Percentiles rank a stretch among this genome's conserved stretches.
Conservation (phyloP, 306 rosid species). For the Cicer chorassanicum region DNA sequence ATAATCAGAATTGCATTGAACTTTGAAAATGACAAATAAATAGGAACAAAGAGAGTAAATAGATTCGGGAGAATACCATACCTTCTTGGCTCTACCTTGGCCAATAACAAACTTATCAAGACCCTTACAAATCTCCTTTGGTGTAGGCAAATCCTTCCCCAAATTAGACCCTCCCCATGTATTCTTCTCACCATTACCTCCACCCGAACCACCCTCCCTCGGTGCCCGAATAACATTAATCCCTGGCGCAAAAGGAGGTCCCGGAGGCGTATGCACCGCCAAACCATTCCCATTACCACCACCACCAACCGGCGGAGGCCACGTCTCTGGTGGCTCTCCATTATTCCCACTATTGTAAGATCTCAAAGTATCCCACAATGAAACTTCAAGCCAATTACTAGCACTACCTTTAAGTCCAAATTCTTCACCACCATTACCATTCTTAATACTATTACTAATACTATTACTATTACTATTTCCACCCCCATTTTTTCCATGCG, state of each 20-base stretch:
- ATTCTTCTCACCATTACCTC: conserved; percentile 55
- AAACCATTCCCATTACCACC: conserved; percentile 59
- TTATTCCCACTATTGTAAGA: conserved; percentile 45
- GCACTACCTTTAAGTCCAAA: conserved; percentile 36
- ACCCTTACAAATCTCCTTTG: conserved; percentile 89
- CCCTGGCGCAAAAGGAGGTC: conserved; percentile 88
- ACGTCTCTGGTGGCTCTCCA: conserved; percentile 76
- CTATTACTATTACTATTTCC: conserved; percentile 39
- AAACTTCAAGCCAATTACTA: conserved; percentile 53
- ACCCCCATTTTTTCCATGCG: conserved; percentile 43
- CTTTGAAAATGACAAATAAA: no score
- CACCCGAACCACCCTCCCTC: conserved; percentile 48
- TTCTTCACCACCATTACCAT: conserved; percentile 45
- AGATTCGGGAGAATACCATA: conserved; percentile 30
- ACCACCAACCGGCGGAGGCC: conserved; percentile 63
- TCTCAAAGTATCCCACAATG: conserved; percentile 69
- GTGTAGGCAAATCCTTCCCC: conserved; percentile 91
- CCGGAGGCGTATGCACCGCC: conserved; percentile 91
- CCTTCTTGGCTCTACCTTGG: conserved; percentile 92
- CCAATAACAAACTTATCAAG: conserved; percentile 96
- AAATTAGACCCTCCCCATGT: conserved; percentile 94
- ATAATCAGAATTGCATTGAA: no score
- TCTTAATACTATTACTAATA: conserved; percentile 42
- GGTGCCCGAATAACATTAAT: conserved; percentile 72
- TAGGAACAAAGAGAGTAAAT: not conserved